Evolutionary conservation across 2,329 filamentous ascomycete genomes (phyloP), one percentile per base, ranked within the genome.

Genomic region (Aspergillus chevalieri): DNA sequence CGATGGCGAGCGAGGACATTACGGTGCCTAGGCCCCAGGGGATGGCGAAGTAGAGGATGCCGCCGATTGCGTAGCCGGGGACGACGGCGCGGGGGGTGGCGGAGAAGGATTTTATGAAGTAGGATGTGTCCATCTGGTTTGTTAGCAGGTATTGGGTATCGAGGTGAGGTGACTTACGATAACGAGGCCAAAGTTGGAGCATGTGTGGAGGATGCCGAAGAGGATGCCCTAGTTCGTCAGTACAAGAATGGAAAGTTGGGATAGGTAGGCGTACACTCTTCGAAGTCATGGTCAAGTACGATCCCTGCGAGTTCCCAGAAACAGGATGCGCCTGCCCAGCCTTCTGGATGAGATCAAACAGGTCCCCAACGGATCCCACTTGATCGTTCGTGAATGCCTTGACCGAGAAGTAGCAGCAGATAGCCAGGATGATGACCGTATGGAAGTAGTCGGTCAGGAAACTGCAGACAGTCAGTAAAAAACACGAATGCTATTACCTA

Each of bases 201-300:
- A 68, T 1, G 72, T 69, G 46, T 76, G 75, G 1, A 78, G 64
- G 3, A 78, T 78, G 0, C 73, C 76, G 19, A 79, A 79, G 0
- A 78, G 60, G 0, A 79, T 76, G 3, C 69, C 75, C 66, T 77
- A 44, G 7, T 1, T 14, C 10, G n/a, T 54, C 33, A 52, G 47
- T 6, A 36, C 9, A 10, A 6, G 34, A 36, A 12, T 14, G n/a
- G 15, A n/a, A n/a, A 6, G 3, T 30, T 30, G 4, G 21, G 3
- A 6, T 22, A 22, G 21, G 21, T 36, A 17, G 14, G 8, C 38
- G 17, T 41, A 41, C 38, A 41, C 38, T 41, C 48, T 78, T 75
- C 2, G 77, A 79, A 0, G 73, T 78, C 76, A 82, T 78, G 0
- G 80, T 81, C 46, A 82, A 54, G 50, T 78, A 80, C 0, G 76